Conservation (phyloP, 2,329 filamentous ascomycete genomes). For the Elsinoe fawcettii region DNA sequence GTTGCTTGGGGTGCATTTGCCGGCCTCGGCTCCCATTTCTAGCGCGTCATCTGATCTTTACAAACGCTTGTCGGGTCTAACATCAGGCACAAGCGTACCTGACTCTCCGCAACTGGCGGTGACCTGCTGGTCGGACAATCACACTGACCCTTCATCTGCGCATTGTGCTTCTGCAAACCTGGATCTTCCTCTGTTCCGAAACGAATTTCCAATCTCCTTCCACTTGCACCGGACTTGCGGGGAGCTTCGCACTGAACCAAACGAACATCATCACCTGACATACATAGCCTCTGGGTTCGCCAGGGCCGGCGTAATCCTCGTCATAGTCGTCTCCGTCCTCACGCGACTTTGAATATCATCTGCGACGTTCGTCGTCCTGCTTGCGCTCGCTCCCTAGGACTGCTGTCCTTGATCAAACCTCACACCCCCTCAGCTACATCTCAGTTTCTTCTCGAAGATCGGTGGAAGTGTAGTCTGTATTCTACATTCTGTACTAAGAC, state of each 20-base stretch:
- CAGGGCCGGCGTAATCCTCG: not conserved
- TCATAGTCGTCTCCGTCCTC: not conserved
- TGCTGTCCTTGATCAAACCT: too few relatives aligned
- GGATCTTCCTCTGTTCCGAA: not conserved
- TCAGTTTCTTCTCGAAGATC: too few relatives aligned
- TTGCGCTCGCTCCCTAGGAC: too few relatives aligned
- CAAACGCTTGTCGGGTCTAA: not conserved
- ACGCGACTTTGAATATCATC: not conserved
- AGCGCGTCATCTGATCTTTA: constrained; percentile 11
- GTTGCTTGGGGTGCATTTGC: not conserved
- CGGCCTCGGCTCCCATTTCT: constrained; percentile 4
- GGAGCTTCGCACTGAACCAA: not conserved
- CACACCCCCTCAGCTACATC: too few relatives aligned
- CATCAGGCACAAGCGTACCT: constrained; percentile 4
- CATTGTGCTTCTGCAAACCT: not conserved
- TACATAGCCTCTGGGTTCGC: not conserved
- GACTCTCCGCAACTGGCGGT: constrained; percentile 9
- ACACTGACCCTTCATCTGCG: not conserved
- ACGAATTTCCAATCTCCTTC: not conserved
- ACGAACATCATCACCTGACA: not conserved
- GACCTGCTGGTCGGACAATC: not conserved
- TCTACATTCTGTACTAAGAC: not conserved
- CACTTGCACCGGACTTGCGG: not conserved
- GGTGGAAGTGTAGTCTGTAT: too few relatives aligned
- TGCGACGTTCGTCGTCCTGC: too few relatives aligned